These are phyloP conservation scores for Nothopassalora personata DNA, from an alignment of 2,329 filamentous ascomycete species.

Conservation along the genomic window DNA sequence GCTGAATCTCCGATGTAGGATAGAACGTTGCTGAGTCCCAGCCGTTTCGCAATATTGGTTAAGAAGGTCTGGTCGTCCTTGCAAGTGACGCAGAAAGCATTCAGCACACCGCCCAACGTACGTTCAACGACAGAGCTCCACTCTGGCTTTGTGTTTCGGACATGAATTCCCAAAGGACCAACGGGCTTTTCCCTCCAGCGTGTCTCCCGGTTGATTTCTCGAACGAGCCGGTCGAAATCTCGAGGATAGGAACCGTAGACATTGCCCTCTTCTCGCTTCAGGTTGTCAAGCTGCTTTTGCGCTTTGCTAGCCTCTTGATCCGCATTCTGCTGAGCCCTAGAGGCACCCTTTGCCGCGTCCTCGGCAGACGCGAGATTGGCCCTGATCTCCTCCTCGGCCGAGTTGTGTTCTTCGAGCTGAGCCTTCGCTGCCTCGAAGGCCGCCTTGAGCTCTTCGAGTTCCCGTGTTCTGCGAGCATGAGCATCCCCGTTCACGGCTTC, in stretches of 20 bases:
- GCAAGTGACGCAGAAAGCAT: constrained; percentile 74
- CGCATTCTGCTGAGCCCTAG: constrained; percentile 29
- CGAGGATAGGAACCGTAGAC: constrained; percentile 60
- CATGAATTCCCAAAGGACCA: constrained; percentile 74
- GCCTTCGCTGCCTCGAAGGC: constrained; percentile 11
- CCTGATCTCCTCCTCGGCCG: constrained; percentile 33
- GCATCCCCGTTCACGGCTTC: constrained; percentile 60
- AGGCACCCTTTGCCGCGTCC: constrained; percentile 33
- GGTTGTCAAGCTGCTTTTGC: constrained; percentile 46
- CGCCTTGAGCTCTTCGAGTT: constrained; percentile 29
- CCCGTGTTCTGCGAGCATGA: constrained; percentile 51
- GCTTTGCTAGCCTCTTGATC: constrained; percentile 35
- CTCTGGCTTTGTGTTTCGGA: constrained; percentile 69
- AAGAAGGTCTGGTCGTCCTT: constrained; percentile 70
- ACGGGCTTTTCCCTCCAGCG: constrained; percentile 69
- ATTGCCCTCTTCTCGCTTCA: constrained; percentile 55
- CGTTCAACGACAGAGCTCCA: constrained; percentile 83
- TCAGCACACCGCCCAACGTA: constrained; percentile 63
- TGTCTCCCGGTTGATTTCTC: constrained; percentile 62
- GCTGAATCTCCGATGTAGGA: constrained; percentile 60
- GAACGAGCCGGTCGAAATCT: constrained; percentile 59
- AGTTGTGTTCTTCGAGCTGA: constrained; percentile 38
- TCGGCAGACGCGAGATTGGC: constrained; percentile 25
- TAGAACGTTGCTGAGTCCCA: constrained; percentile 43
- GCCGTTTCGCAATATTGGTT: constrained; percentile 56